Conservation (phyloP, 78 protist species). For the Monocercomonoides exilis region DNA sequence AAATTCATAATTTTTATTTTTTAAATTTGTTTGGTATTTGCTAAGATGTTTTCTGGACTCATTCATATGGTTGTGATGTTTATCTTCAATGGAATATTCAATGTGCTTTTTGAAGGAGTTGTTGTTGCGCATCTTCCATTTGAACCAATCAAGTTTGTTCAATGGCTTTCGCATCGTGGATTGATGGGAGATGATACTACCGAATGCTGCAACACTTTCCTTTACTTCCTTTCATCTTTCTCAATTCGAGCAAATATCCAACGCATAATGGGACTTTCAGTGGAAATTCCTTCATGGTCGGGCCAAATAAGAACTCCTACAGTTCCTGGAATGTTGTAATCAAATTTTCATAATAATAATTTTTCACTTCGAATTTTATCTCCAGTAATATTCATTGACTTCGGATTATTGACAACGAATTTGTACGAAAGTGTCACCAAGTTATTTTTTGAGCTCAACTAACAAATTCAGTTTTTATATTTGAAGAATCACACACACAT, state of each 20-base stretch:
- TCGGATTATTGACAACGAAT: no score
- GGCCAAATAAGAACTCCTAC: no score
- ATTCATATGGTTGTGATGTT: not conserved
- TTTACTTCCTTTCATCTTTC: not conserved
- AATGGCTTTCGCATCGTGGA: not conserved
- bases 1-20: not conserved
- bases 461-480: no score
- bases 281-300: no score
- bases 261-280: not conserved
- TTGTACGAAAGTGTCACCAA: no score
- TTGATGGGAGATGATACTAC: not conserved
- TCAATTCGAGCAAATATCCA: not conserved
- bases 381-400: no score
- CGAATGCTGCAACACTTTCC: not conserved
- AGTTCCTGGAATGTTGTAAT: no score
- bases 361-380: no score
- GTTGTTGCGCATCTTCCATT: not conserved
- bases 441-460: no score
- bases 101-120: not conserved
- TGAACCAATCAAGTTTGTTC: not conserved
- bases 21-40: not conserved
- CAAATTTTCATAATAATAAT: no score
- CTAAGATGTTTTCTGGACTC: not conserved
- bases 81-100: not conserved
- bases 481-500: no score